Evolutionary conservation across 1,284 basidiomycete genomes (phyloP).

Genomic region (Phaffia rhodozyma): DNA sequence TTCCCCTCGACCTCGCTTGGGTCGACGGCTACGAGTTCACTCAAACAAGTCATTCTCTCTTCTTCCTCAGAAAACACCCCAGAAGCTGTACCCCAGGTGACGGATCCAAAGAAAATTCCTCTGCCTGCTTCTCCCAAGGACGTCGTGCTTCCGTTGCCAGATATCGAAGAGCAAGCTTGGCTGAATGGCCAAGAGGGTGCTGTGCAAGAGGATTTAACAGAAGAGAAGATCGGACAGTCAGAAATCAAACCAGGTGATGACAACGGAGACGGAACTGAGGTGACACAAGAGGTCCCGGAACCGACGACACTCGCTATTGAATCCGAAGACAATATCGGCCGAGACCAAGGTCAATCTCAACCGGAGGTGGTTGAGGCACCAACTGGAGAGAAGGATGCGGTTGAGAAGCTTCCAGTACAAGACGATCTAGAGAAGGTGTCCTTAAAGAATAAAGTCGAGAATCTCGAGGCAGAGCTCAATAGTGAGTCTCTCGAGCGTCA

Average conservation of each 20-base stretch:
- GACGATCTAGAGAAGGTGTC: not conserved
- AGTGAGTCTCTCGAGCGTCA: no score
- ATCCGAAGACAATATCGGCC: not conserved
- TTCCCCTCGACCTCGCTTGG: not conserved
- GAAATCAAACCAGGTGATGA: not conserved
- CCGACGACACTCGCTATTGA: no score
- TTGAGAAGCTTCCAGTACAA: no score
- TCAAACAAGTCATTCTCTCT: no score
- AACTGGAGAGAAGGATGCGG: no score
- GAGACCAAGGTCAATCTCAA: no score
- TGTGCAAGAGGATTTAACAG: not conserved
- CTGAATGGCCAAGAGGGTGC: not conserved
- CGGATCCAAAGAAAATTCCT: conserved; percentile 19
- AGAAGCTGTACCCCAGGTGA: no score
- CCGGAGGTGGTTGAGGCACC: no score
- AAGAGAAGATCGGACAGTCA: not conserved
- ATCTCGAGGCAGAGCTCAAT: not conserved
- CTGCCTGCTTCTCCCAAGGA: conserved; percentile 20
- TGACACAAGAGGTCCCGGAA: not conserved
- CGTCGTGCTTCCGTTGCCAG: not conserved
- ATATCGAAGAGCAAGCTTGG: not conserved
- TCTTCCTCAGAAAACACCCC: no score
- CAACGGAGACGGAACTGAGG: not conserved
- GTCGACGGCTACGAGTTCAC: no score
- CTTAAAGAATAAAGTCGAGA: not conserved